A percentile compares a stretch with the other conserved stretches of the same genome.
These are phyloP conservation scores for Fusarium subtropicale DNA, from an alignment of 2,329 filamentous ascomycete genomes.

Conservation along the genomic window DNA sequence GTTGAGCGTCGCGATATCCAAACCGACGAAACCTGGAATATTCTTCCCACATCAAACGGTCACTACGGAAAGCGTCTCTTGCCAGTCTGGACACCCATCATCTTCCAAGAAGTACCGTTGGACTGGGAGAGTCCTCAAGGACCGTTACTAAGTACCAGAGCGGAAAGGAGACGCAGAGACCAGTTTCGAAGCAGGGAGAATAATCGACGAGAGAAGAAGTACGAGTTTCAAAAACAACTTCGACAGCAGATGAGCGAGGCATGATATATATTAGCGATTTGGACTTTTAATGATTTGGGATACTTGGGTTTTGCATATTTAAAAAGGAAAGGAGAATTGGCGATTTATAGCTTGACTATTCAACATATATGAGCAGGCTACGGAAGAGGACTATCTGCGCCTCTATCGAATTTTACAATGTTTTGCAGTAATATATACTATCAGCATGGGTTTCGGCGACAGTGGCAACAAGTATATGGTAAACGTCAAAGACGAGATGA, in stretches of 20 bases:
- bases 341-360: conserved; percentile 18
- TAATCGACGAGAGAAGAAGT: conserved; percentile 20
- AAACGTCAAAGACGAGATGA: too few relatives aligned
- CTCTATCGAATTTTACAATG: fast-evolving
- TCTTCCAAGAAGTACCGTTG: conserved; percentile 17
- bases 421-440: neutral
- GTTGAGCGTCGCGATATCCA: conserved; percentile 19
- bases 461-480: too few relatives aligned
- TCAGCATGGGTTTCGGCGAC: too few relatives aligned
- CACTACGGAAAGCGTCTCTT: conserved; percentile 6
- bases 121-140: conserved; percentile 12
- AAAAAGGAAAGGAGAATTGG: neutral
- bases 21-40: conserved; percentile 22
- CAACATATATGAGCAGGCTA: conserved; percentile 12
- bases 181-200: conserved; percentile 18
- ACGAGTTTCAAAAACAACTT: conserved; percentile 22
- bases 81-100: conserved; percentile 18
- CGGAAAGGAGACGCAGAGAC: neutral
- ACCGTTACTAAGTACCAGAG: neutral
- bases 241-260: neutral
- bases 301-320: neutral
- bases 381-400: fast-evolving
- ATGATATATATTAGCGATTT: neutral
- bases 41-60: neutral
- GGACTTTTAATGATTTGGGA: neutral